Evolutionary conservation across 1,139 yeast species (phyloP), one percentile per base, ranked within the genome.

Genomic region (Sporopachydermia cereana): DNA sequence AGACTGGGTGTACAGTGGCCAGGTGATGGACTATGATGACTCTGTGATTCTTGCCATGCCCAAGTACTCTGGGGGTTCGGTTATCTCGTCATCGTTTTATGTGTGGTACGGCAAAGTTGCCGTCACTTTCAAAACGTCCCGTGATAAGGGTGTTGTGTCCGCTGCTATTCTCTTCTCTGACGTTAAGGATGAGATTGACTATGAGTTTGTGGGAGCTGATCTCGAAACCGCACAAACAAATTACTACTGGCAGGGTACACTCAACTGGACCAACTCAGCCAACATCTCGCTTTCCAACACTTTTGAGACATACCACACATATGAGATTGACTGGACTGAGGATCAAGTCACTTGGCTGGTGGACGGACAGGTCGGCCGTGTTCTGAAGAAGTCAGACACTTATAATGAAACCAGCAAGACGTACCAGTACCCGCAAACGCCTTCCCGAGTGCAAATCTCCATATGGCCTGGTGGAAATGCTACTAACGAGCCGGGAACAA

Each of bases 381-480:
- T 84, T 3, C 70, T 88, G 54, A 61, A 70, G 45, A 82, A 68
- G 58, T 65, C 66, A 18, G 84, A 76, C 51, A 86, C 96, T 23
- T 80, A 68, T 61, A 86, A 88, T 62, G 61, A 62, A 3, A 83
- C 95, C 17, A 51, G 74, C 9, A 67, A 76, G 7, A 55, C 57
- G 21, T 85, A 78, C 65, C 63, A 65, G 49, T 89, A 61, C 67
- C 97, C 97, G n/a, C 93, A 85, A 65, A 86, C 96, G 2, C 97
- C 97, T 1, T 70, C 91, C 44, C 76, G 94, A 58, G 64, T 89
- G 48, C 95, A 89, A 65, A 64, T 85, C 47, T 86, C 95, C 3
- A 62, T 89, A 50, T 89, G 97, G 97, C 95, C 97, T 3, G 96
- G 84, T 61, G 96, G 96, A 49, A 74, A 72, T 49, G 64, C 76